Evolutionary conservation across 768 basidiomycete species (phyloP), one percentile per base, ranked within the genome.

Genomic region (Neoboletus brunneissimus): DNA sequence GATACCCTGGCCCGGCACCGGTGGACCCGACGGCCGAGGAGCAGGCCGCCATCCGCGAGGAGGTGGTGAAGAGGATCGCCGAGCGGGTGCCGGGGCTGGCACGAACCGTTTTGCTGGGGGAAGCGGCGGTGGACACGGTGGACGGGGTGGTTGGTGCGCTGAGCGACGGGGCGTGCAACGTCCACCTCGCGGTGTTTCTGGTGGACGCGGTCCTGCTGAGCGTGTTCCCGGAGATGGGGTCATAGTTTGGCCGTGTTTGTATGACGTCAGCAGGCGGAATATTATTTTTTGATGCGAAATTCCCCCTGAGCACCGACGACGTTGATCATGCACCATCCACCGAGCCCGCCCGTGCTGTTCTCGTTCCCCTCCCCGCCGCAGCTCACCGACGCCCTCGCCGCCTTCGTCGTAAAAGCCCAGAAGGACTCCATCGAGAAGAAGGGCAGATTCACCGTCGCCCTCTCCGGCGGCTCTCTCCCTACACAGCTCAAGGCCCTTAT

Each of bases 401-500:
- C 80, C 46, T 98, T 95, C 71, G 82, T 98, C 51, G 59, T 89
- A 63, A 90, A 88, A 60, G 91, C 90, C 0, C 96, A 98, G 77
- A 88, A 82, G 58, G 93, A 98, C 25, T 83, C 95, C 38, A 79
- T 98, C 67, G 84, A 86, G 69, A 94, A 90, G 76, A 87, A 92
- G 74, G 90, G 88, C 67, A 83, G 82, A 58, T 99, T 99, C 79
- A 89, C 93, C 53, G 68, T 99, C 68, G 97, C 97, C 55, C 77
- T 98, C 66, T 96, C 94, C 5, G 97, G 97, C 12, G 96, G 97
- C 9, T 91, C 89, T 1, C 81, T 98, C 38, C 94, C 96, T 27
- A 85, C 84, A 64, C 81, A 89, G 73, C 84, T 99, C 64, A 78
- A 73, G 48, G 86, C 83, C 4, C 85, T 97, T 62, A 80, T 89